Evolutionary conservation across 805 yeast species (phyloP), one percentile per base, ranked within the genome.

Genomic region (Barnettozyma sucrosica): DNA sequence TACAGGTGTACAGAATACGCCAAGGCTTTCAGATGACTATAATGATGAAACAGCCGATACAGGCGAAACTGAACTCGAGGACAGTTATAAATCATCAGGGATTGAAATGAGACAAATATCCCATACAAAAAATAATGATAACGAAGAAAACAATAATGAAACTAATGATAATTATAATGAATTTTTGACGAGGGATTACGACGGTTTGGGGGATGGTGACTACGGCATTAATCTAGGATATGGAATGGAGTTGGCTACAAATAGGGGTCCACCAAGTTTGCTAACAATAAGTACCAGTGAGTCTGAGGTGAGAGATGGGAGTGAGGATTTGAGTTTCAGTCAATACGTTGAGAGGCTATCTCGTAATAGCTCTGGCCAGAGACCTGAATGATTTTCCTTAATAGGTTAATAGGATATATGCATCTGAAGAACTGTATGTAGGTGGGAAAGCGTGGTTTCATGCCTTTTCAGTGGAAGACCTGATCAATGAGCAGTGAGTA

Each of bases 251-350:
- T 33, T 50, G 14, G 51, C 53, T 1, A 54, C 53, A 14, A 52
- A 51, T 21, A 54, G 59, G 24, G 63, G 62, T 2, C 63, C 63
- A 2, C 63, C 64, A 4, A 57, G 62, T 8, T 13, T 59, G 10
- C 42, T 53, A 26, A 54, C 61, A 2, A 46, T 53, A 45, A 43
- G 54, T 7, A 49, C 61, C 2, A 57, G 48, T 9, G 60, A 51
- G 2, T 43, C 50, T 20, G 53, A 50, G 1, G 43, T 16, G 7
- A 32, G 41, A 24, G 30, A 33, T 6, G 38, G 36, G 4, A 37
- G 19, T 20, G 43, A 41, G 3, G 44, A 39, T 14, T 32, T 16
- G 20, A 45, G 49, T 16, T 42, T 58, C 16, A 51, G 53, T 1
- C 60, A 56, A 14, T 57, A 56, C 26, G 60, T 58, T n/a, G 45